Conservation (phyloP, 1,284 basidiomycete species). For the Hemileia vastatrix region DNA sequence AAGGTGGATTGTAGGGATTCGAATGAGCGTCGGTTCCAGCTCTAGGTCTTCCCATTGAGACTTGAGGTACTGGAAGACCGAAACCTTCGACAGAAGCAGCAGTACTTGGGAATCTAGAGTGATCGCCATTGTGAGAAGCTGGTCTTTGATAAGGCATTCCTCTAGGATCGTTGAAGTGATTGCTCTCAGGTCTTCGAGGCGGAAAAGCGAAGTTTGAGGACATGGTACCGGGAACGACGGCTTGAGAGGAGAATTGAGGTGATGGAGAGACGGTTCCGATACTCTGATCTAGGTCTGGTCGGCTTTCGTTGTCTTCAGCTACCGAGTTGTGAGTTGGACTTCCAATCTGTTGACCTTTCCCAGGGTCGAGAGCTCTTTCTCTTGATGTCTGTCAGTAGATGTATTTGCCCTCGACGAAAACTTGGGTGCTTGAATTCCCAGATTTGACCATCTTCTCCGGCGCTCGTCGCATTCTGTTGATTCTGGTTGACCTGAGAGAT, state of each 20-base stretch:
- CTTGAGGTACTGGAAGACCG: background rate
- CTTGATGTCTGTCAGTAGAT: constrained; percentile 73
- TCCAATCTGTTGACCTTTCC: background rate
- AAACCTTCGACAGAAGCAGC: background rate
- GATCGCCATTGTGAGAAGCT: background rate
- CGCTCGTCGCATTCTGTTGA: constrained; percentile 63
- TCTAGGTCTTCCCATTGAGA: background rate
- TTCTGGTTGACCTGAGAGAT: constrained; percentile 32
- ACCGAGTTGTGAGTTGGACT: background rate
- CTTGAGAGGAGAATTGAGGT: background rate
- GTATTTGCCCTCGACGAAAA: constrained; percentile 65
- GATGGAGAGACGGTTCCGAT: background rate
- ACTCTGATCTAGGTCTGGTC: background rate
- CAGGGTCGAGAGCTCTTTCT: constrained; percentile 60
- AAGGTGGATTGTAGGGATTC: background rate
- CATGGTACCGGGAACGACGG: background rate
- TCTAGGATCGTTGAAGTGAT: background rate
- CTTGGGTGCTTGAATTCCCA: constrained; percentile 85
- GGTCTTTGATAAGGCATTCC: background rate
- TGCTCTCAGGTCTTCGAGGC: background rate
- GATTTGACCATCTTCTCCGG: constrained; percentile 63
- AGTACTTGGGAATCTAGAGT: background rate
- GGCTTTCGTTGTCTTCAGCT: background rate
- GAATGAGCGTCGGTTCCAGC: background rate
- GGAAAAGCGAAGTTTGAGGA: background rate